Percentiles rank a stretch among this genome's conserved stretches.
Evolutionary conservation across 441 rosid genomes (phyloP).

Genomic region (Erodium texanum): DNA sequence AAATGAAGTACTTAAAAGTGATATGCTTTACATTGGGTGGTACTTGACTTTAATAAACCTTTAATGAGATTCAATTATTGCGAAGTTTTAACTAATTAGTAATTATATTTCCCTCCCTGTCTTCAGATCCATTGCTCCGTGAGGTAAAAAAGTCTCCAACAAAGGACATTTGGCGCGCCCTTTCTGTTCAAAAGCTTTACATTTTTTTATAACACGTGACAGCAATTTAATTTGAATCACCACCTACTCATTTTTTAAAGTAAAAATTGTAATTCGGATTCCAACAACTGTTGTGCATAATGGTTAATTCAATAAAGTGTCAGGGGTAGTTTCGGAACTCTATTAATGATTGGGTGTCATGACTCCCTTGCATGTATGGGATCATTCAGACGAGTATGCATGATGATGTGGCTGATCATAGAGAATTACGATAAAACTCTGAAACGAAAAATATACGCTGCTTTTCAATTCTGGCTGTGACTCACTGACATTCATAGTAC

Average conservation of each 20-base stretch:
- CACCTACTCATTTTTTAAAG: background rate
- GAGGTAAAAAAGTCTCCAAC: background rate
- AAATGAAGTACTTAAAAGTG: too few species aligned
- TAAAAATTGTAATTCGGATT: too few species aligned
- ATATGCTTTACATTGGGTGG: background rate
- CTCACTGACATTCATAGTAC: background rate
- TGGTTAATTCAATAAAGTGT: background rate
- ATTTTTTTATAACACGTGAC: background rate
- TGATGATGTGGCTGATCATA: background rate
- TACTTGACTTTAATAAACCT: background rate
- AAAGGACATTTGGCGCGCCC: background rate
- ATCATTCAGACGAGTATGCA: background rate
- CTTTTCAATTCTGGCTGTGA: background rate
- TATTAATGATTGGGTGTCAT: background rate
- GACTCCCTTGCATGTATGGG: background rate
- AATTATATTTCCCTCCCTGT: background rate
- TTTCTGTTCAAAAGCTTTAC: background rate
- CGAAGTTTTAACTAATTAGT: background rate
- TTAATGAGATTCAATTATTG: constrained; percentile 1
- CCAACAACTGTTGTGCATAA: background rate
- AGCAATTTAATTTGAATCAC: background rate
- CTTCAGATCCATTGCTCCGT: background rate
- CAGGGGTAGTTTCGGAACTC: background rate
- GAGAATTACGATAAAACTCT: background rate
- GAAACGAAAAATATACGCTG: background rate